phyloP scores from a whole-genome alignment of 257 asterid genomes.

The Misopates orontium region DNA sequence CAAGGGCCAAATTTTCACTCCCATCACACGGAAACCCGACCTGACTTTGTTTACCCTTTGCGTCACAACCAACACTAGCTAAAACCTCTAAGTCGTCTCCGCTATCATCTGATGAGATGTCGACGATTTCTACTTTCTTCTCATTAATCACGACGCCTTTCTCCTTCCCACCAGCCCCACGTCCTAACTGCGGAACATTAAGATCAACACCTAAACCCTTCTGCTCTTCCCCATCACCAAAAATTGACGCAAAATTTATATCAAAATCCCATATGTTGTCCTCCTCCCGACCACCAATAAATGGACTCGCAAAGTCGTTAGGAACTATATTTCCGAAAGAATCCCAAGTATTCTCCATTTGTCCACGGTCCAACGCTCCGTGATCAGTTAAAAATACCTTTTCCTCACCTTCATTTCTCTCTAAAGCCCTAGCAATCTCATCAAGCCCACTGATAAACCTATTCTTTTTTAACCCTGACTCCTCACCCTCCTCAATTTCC shows the following conservation, averaged over 20 bases:
- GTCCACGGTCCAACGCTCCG: slow-evolving; percentile 26
- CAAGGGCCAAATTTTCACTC: neutral
- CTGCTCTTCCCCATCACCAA: slow-evolving; percentile 31
- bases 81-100: slow-evolving; percentile 49
- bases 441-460: slow-evolving; percentile 33
- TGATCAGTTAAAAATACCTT: slow-evolving; percentile 31
- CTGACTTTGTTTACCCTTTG: slow-evolving; percentile 33
- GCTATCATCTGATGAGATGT: slow-evolving; percentile 51
- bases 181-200: slow-evolving; percentile 33
- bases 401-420: slow-evolving; percentile 24
- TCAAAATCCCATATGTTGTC: slow-evolving; percentile 27
- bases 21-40: neutral
- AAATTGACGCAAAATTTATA: slow-evolving; percentile 28
- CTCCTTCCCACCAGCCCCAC: slow-evolving; percentile 17
- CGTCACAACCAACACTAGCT: slow-evolving; percentile 31
- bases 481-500: slow-evolving; percentile 28
- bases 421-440: slow-evolving; percentile 32
- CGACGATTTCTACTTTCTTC: slow-evolving; percentile 35
- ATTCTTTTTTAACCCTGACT: slow-evolving; percentile 43
- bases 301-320: slow-evolving; percentile 22
- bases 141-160: slow-evolving; percentile 20
- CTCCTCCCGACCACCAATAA: slow-evolving; percentile 26
- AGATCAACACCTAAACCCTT: slow-evolving; percentile 42
- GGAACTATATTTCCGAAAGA: slow-evolving; percentile 27
- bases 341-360: slow-evolving; percentile 17